Base-by-base conservation (phyloP, 768 basidiomycete species). In the Tricholoma hemisulphureum region DNA sequence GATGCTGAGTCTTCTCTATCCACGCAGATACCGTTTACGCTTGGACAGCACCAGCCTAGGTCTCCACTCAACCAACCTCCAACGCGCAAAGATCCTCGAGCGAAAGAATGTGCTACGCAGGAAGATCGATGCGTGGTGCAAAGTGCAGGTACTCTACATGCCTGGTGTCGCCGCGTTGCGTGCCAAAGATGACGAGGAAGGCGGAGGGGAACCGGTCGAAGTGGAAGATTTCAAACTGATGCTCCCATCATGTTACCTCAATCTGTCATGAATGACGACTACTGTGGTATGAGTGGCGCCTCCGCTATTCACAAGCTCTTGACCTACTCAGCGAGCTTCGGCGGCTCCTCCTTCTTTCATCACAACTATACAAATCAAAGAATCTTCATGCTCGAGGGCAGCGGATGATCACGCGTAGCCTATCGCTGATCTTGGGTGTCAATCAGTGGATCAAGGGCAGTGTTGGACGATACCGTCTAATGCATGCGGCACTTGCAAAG, bases 101-200 rank as follows among this genome's bases (percentile, higher is more conserved):
- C 61, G 62, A 1, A 58, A 56, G 0, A 69, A 66, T 34, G 24
- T 51, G 1, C 57, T 75, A 1, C 57, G 52, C 23, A 51, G 63
- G 14, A 61, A 63, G 23, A 67, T 74, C 11, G 62, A 71, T 18
- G 63, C 66, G 0, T 75, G 73, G 73, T 45, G 43, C 3, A 32
- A 16, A 1, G 58, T 71, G 11, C 73, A 73, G 49, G 50, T 61
- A 6, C 53, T 73, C 1, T 73, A 74, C 32, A 71, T 71, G 28
- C 72, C 71, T 4, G 48, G 58, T 11, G n/a, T 61, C 1, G 55
- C 56, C 0, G 34, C 53, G 2, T 28, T 62, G 4, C 56, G 34
- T 13, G 6, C 28, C 1, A 31, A 48, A 26, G 18, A 51, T 31
- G 56, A 51, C 26, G 35, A 60, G 29, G n/a, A 48, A 4, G 29